Evolutionary conservation across 1,284 basidiomycete species (phyloP), one percentile per base, ranked within the genome.

Genomic region (Cryptococcus amylolentus): DNA sequence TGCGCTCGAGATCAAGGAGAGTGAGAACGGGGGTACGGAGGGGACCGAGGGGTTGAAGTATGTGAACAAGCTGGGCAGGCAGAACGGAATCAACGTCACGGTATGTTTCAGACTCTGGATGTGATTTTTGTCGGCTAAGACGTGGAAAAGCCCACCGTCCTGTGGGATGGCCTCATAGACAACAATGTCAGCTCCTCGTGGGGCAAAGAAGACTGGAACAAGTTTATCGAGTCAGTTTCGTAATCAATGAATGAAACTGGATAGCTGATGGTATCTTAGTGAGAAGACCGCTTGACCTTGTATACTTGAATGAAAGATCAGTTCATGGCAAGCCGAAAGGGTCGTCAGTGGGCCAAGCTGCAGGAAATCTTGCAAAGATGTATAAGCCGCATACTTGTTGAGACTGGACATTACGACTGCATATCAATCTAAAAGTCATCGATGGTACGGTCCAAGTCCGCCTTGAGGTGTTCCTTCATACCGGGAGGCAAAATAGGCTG

Each of bases 1-100:
- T 46, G 61, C 63, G 56, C 57, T 76, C 23, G 60, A 66, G 20
- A 63, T 69, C 23, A 67, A 67, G 55, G 54, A 51, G 37, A 61
- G 60, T 38, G 64, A 56, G 12, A 74, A 76, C 54, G 69, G 72
- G 35, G 75, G 73, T 4, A 82, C 88, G 86, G 69, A 62, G 83
- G 79, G 54, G 4, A 60, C 58, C 3, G 58, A 55, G 16, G 60
- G 54, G 13, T 38, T 71, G 53, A 71, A 69, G 56, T 56, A 67
- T 54, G 49, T 35, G 8, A 73, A 92, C 79, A 95, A 95, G 78
- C 87, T 88, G 71, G 86, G 89, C 6, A 82, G 93, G 61, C 93
- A 96, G 80, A 96, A 96, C 64, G 82, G 89, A 5, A 86, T 96
- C 52, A 93, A 96, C 67, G 90, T 95, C 51, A 94, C 91, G 1